Evolutionary conservation across 192 early-diverging fungal species (phyloP).

Genomic region (Entomortierella lignicola): DNA sequence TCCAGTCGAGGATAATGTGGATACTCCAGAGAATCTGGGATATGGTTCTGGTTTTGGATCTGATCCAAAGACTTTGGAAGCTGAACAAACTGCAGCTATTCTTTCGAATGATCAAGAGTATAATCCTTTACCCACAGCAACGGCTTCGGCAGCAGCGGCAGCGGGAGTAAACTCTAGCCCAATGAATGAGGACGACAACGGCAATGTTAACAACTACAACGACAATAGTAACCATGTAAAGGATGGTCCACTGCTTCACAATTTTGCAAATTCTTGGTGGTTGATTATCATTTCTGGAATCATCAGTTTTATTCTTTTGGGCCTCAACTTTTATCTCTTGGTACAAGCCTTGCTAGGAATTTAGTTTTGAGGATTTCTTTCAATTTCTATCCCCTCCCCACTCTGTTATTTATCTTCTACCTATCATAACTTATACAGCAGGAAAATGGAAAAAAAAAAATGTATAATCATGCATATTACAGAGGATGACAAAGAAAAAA

Average conservation of each 20-base stretch:
- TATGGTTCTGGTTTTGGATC: slow-evolving; percentile 5
- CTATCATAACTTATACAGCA: too few species aligned
- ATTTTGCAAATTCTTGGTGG: slow-evolving; percentile 52
- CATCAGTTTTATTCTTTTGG: slow-evolving; percentile 55
- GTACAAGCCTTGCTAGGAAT: slow-evolving; percentile 44
- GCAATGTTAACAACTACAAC: neutral
- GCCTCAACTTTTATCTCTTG: slow-evolving; percentile 61
- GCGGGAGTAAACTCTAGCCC: too few species aligned
- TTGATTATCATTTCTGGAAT: slow-evolving; percentile 40
- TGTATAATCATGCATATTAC: too few species aligned
- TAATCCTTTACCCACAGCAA: slow-evolving; percentile 4
- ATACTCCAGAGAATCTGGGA: slow-evolving; percentile 30
- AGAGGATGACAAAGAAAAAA: too few species aligned
- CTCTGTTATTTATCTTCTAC: too few species aligned
- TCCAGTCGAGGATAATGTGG: slow-evolving; percentile 31
- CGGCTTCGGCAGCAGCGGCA: too few species aligned
- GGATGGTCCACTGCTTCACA: slow-evolving; percentile 13
- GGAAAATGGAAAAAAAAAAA: too few species aligned
- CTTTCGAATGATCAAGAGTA: slow-evolving; percentile 10
- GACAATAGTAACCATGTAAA: neutral
- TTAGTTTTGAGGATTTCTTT: too few species aligned
- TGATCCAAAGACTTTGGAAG: neutral
- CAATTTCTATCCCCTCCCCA: too few species aligned
- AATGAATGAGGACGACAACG: too few species aligned
- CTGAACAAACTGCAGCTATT: neutral